Percentiles rank a stretch among this genome's conserved stretches.
These are phyloP conservation scores for Arctium minus DNA, from an alignment of 129 eudicot genomes.

Conservation along the genomic window DNA sequence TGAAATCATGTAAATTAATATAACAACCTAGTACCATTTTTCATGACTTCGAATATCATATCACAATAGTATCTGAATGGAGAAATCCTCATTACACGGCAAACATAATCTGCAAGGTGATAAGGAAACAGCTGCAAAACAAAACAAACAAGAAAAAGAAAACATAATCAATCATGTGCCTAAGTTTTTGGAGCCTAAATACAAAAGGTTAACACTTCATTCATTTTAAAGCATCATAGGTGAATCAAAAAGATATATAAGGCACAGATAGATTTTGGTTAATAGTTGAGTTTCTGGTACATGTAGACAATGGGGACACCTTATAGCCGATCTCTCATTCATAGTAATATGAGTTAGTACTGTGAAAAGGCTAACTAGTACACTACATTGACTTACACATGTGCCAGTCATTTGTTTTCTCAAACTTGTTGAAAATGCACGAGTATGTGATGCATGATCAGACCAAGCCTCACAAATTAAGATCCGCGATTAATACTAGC, in stretches of 20 bases:
- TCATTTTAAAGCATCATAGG: slow-evolving; percentile 6
- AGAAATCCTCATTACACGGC: slow-evolving; percentile 97
- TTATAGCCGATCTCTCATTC: not conserved
- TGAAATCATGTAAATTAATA: not conserved
- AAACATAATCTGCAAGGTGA: slow-evolving; percentile 96
- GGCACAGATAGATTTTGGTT: not conserved
- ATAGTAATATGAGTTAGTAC: not conserved
- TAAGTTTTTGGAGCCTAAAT: not conserved
- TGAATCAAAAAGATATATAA: not conserved
- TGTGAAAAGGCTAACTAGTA: not conserved
- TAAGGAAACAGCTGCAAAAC: slow-evolving; percentile 92
- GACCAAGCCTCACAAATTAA: not conserved
- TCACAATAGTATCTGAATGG: slow-evolving; percentile 98
- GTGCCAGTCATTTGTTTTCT: not conserved
- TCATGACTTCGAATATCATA: slow-evolving; percentile 97
- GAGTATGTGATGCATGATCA: not conserved
- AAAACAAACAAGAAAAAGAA: slow-evolving; percentile 1
- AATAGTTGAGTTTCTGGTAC: not conserved
- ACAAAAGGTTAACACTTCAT: not conserved
- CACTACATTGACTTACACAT: not conserved
- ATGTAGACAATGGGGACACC: not conserved
- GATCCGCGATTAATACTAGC: not conserved
- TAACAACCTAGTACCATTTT: slow-evolving; percentile 64
- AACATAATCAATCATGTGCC: not conserved
- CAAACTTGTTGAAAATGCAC: not conserved